Conservation (phyloP, 2,329 filamentous ascomycete species). For the Orbilia javanica region DNA sequence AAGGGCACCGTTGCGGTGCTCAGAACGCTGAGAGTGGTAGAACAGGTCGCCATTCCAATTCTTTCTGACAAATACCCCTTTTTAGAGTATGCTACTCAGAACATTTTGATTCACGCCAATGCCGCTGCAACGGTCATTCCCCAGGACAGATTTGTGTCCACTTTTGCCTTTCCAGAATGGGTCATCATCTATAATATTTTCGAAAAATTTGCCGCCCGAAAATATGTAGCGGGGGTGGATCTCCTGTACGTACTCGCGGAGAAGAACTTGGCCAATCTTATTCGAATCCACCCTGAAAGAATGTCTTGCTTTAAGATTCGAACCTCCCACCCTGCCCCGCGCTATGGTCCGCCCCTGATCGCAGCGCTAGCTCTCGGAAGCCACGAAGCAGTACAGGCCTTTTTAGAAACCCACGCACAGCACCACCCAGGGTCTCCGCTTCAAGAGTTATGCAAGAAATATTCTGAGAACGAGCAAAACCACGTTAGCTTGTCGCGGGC, state of each 20-base stretch:
- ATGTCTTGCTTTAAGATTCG: conserved; percentile 60
- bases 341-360: conserved; percentile 64
- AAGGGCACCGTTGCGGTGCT: no score
- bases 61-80: conserved; percentile 68
- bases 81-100: conserved; percentile 67
- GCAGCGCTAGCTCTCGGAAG: conserved; percentile 64
- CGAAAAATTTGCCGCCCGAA: conserved; percentile 59
- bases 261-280: conserved; percentile 59
- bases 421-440: background rate
- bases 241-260: conserved; percentile 65
- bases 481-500: background rate
- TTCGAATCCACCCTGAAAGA: conserved; percentile 61
- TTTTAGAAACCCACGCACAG: conserved; percentile 58
- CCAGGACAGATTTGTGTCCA: conserved; percentile 63
- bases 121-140: conserved; percentile 62
- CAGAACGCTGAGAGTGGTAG: no score
- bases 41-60: no score
- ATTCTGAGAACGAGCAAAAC: conserved; percentile 1
- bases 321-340: no score
- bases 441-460: conserved; percentile 10
- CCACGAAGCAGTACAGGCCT: conserved; percentile 61
- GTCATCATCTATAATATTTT: conserved; percentile 63
- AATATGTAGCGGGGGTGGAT: conserved; percentile 62
- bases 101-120: conserved; percentile 67
- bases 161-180: conserved; percentile 63